A percentile compares a stretch with the other conserved stretches of the same genome.
Evolutionary conservation across 805 yeast species (phyloP).

Genomic region (Tetrapisispora fleetii): DNA sequence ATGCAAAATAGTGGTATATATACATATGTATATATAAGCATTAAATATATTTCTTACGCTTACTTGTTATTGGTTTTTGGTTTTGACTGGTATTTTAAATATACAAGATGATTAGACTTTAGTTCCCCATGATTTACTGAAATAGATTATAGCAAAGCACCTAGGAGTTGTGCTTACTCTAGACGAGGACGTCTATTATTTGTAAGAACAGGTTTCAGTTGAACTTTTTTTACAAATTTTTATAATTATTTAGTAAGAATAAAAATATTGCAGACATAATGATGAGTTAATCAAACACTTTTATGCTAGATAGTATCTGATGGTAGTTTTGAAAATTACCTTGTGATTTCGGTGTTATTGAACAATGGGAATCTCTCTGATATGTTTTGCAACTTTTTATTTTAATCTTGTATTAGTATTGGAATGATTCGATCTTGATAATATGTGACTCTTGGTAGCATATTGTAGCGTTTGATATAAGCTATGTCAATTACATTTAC

Average conservation of each 20-base stretch:
- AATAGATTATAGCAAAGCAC: neutral
- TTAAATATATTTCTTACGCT: too few relatives aligned
- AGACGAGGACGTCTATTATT: constrained; percentile 2
- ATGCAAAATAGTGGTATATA: too few relatives aligned
- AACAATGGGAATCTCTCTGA: constrained; percentile 19
- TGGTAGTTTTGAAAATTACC: constrained; percentile 9
- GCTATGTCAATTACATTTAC: neutral
- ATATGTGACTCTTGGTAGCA: neutral
- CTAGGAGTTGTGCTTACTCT: neutral
- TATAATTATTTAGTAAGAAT: neutral
- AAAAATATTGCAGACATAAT: constrained; percentile 6
- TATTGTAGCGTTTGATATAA: neutral
- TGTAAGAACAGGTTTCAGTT: neutral
- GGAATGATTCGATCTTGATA: too few relatives aligned
- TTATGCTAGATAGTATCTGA: constrained; percentile 32
- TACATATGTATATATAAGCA: neutral
- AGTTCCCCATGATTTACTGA: too few relatives aligned
- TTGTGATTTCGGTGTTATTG: constrained; percentile 25
- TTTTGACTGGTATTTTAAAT: too few relatives aligned
- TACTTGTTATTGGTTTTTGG: too few relatives aligned
- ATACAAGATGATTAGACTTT: too few relatives aligned
- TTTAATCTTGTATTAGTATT: neutral
- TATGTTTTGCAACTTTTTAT: neutral
- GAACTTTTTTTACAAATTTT: neutral
- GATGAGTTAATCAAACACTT: constrained; percentile 27